phyloP scores from a whole-genome alignment of 495 filamentous ascomycete genomes.

The Podospora anserina region DNA sequence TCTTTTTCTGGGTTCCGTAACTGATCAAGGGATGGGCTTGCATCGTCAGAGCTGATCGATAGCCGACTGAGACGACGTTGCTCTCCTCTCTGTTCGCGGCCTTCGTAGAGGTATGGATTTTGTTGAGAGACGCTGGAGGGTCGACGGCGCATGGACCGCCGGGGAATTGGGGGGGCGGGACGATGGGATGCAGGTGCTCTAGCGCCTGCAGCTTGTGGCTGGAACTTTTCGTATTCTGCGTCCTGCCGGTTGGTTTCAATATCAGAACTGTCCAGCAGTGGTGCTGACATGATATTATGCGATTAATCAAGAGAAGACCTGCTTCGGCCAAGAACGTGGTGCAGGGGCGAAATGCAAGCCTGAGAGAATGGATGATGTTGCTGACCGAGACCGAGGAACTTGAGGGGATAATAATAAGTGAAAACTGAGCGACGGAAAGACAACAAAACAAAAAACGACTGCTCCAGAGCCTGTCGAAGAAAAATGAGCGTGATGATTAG shows the following conservation, averaged over 20 bases:
- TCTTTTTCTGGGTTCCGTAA: background rate
- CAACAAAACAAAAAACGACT: background rate
- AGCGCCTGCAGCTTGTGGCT: background rate
- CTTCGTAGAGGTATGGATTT: background rate
- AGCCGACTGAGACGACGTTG: background rate
- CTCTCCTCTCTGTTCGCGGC: background rate
- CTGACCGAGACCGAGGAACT: background rate
- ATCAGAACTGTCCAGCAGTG: slow-evolving; percentile 5
- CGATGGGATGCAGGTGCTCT: background rate
- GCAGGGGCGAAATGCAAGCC: background rate
- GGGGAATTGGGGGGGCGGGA: background rate
- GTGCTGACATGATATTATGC: slow-evolving; percentile 13
- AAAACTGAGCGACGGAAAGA: background rate
- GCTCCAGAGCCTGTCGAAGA: background rate
- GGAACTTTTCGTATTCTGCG: slow-evolving; percentile 3
- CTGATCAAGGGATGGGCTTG: background rate
- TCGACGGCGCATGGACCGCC: background rate
- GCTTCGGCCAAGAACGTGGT: background rate
- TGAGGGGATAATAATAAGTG: background rate
- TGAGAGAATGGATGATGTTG: background rate
- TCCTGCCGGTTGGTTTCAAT: background rate
- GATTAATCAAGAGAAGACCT: background rate
- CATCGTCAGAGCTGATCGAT: background rate
- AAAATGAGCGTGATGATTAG: background rate
- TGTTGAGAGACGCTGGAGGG: background rate